These are phyloP conservation scores for Brettanomyces bruxellensis DNA, from an alignment of 805 yeast species.

Conservation along the genomic window DNA sequence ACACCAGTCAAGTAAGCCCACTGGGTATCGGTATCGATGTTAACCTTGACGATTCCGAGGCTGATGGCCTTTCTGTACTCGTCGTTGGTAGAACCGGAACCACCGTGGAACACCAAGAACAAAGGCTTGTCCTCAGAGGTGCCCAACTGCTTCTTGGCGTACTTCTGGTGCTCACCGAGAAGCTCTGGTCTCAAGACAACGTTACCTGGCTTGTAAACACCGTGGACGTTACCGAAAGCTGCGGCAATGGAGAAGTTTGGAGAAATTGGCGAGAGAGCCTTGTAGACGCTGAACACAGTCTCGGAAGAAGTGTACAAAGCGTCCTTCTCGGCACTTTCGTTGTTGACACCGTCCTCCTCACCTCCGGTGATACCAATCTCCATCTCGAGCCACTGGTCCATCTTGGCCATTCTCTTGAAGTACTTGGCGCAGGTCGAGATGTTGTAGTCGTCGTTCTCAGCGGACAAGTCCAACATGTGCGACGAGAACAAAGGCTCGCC, in stretches of 20 bases:
- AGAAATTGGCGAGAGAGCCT: conserved; percentile 82
- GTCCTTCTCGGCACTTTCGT: conserved; percentile 84
- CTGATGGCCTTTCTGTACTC: conserved; percentile 89
- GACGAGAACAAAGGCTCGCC: conserved; percentile 98
- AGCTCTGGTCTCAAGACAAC: conserved; percentile 87
- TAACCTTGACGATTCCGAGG: conserved; percentile 97
- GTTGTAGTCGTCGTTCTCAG: conserved; percentile 94
- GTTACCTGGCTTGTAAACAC: conserved; percentile 99
- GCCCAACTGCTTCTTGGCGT: conserved; percentile 63
- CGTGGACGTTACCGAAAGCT: conserved; percentile 99
- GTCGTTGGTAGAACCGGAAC: conserved; percentile 91
- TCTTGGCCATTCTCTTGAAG: conserved; percentile 87
- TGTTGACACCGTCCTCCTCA: conserved; percentile 99
- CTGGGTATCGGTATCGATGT: conserved; percentile 98
- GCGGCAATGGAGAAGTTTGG: conserved; percentile 99
- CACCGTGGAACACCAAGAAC: conserved; percentile 99
- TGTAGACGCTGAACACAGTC: conserved; percentile 85
- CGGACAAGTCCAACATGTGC: conserved; percentile 97
- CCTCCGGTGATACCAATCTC: conserved; percentile 99
- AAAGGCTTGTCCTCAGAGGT: conserved; percentile 55
- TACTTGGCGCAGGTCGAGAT: conserved; percentile 89
- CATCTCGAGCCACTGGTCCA: conserved; percentile 98
- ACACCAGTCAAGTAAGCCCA: conserved; percentile 95
- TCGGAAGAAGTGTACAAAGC: conserved; percentile 90
- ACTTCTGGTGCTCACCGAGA: conserved; percentile 91